Base-by-base conservation (phyloP, 164 flowering plant species). In the Chimonanthus praecox region DNA sequence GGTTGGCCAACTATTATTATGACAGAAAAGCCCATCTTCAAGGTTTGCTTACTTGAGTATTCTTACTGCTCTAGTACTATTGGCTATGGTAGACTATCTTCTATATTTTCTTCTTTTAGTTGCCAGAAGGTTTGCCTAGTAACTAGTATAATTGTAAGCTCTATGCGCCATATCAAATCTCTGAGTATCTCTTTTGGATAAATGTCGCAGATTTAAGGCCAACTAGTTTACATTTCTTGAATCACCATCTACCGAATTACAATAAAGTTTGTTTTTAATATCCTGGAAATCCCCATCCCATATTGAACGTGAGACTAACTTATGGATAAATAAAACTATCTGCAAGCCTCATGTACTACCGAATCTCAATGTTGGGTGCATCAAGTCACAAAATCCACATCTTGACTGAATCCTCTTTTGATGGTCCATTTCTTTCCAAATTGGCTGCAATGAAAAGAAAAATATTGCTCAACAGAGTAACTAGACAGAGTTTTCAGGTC, bases 1-100 rank as follows among this genome's bases (percentile, higher is more conserved):
- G 84, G 84, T 49, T 82, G 80, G 78, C 68, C 65, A 3, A 82
- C 78, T 13, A 82, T 82, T 61, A 75, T 79, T n/a, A 71, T 82
- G 82, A 72, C 73, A 0, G 80, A 79, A 50, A 69, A 72, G 72
- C 82, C 82, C 48, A 46, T 74, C 7, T 51, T 82, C 67, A 79
- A 82, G 84, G 84, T 79, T 67, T 72, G 76, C 16, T 48, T 47
- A 9, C n/a, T 74, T 33, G 6, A 6, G 9, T 5, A 13, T 71
- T 47, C 5, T 54, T 9, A 18, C 9, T 11, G 33, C 18, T 43
- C 11, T 46, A 49, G 49, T 48, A 20, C 20, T 33, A 58, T 45
- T 13, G 21, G 49, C 44, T 45, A 58, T 45, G 43, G 16, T 11
- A 6, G 16, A 3, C n/a, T 44, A 7, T 9, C 21, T 7, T 71